Evolutionary conservation across 106 monocot genomes (phyloP).

Genomic region (Acorus gramineus): DNA sequence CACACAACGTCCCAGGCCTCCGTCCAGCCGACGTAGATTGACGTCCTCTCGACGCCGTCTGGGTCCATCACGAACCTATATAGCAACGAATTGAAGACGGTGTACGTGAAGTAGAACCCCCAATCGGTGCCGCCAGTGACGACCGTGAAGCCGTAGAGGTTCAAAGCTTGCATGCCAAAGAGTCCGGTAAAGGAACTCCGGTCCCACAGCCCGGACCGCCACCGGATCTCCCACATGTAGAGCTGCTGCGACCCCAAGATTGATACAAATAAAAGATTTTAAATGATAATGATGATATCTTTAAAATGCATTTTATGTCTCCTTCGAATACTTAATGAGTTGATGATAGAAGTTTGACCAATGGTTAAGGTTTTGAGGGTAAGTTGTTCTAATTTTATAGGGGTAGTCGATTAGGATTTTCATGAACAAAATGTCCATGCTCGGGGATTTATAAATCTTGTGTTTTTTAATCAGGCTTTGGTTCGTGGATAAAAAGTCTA

Average conservation of each 20-base stretch:
- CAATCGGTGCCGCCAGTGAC: constrained; percentile 19
- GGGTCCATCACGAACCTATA: constrained; percentile 15
- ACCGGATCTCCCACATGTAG: constrained; percentile 3
- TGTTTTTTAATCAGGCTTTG: no score
- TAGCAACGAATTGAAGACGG: constrained; percentile 21
- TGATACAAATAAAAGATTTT: no score
- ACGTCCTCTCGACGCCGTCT: constrained; percentile 19
- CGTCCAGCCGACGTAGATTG: constrained; percentile 9
- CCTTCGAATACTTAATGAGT: not conserved
- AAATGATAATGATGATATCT: no score
- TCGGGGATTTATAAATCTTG: no score
- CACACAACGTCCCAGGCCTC: constrained; percentile 14
- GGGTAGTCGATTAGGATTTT: no score
- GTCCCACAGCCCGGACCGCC: constrained; percentile 26
- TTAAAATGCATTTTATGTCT: no score
- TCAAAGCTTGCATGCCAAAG: constrained; percentile 26
- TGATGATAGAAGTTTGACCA: no score
- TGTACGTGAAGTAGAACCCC: constrained; percentile 25
- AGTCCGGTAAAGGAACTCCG: constrained; percentile 15
- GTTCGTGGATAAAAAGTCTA: no score
- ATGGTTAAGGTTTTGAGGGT: no score
- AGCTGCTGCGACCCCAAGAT: constrained; percentile 3
- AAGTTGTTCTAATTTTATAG: no score
- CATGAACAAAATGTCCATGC: no score
- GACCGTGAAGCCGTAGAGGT: constrained; percentile 24